A percentile compares a stretch with the other conserved stretches of the same genome.
These are phyloP conservation scores for Rubus parviflorus DNA, from an alignment of 306 rosid species.

Conservation along the genomic window DNA sequence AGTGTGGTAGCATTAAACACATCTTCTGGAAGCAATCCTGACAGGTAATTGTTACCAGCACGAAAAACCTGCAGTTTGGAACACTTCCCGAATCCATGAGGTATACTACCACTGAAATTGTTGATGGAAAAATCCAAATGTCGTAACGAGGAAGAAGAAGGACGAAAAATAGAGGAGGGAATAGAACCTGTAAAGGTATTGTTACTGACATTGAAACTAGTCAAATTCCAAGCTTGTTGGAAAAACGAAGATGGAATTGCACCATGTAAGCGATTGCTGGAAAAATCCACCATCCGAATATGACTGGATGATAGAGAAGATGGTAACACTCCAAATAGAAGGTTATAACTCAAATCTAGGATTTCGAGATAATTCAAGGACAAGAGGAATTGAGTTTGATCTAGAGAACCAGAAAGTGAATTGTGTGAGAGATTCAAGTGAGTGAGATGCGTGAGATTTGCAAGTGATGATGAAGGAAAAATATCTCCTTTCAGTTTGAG, in stretches of 20 bases:
- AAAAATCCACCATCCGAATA: constrained; percentile 17
- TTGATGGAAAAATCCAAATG: not conserved
- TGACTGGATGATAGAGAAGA: not conserved
- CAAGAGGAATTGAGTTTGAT: not conserved
- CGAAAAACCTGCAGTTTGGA: not conserved
- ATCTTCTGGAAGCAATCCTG: constrained; percentile 6
- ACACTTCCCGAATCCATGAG: not conserved
- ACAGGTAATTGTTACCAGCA: constrained; percentile 6
- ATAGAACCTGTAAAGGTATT: not conserved
- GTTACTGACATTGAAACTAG: constrained; percentile 7
- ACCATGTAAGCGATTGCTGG: constrained; percentile 11
- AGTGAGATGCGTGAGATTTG: too few species aligned
- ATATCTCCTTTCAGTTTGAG: too few species aligned
- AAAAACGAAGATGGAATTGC: constrained; percentile 1
- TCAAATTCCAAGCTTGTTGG: constrained; percentile 1
- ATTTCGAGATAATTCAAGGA: not conserved
- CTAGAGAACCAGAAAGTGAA: not conserved
- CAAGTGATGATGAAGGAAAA: too few species aligned
- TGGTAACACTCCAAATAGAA: constrained; percentile 12
- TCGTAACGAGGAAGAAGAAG: not conserved
- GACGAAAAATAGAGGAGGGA: not conserved
- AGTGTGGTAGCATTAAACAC: not conserved
- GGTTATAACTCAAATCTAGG: constrained; percentile 3
- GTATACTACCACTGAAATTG: not conserved
- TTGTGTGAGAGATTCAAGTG: not conserved